Conservation (phyloP, 176 grass and related monocot species). For the Oryza punctata region DNA sequence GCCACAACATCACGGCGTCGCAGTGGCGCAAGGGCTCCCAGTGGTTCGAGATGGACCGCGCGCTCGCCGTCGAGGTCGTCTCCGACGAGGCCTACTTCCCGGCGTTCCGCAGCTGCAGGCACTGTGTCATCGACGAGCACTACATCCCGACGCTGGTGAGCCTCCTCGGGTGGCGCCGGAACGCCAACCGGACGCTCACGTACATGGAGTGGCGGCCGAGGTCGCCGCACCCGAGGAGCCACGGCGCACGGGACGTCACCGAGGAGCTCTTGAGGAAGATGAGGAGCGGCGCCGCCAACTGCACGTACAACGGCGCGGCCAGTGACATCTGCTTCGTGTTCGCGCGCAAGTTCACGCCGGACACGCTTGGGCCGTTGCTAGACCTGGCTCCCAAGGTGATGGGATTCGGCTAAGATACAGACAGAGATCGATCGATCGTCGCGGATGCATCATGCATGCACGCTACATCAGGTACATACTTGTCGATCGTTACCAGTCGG, state of each 20-base stretch:
- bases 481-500: not conserved
- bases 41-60: slow-evolving; percentile 77
- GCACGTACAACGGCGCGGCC: slow-evolving; percentile 52
- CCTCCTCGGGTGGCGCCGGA: slow-evolving; percentile 33
- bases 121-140: slow-evolving; percentile 77
- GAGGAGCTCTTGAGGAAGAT: slow-evolving; percentile 49
- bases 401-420: slow-evolving; percentile 34
- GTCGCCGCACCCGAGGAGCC: slow-evolving; percentile 43
- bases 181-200: slow-evolving; percentile 63
- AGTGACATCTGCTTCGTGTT: slow-evolving; percentile 60
- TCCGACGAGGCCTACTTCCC: slow-evolving; percentile 61
- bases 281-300: slow-evolving; percentile 42
- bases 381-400: slow-evolving; percentile 56
- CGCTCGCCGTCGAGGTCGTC: slow-evolving; percentile 45
- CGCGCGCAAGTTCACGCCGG: slow-evolving; percentile 73
- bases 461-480: slow-evolving; percentile 43
- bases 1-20: slow-evolving; percentile 39
- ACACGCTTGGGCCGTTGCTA: slow-evolving; percentile 52
- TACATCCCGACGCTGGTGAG: slow-evolving; percentile 70
- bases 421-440: not conserved
- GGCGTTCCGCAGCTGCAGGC: slow-evolving; percentile 44
- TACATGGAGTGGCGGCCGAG: slow-evolving; percentile 54
- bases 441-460: slow-evolving; percentile 9
- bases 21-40: slow-evolving; percentile 81
- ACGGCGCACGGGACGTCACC: slow-evolving; percentile 31